Conservation (phyloP, 2,329 filamentous ascomycete genomes). For the Sclerotinia nivalis region DNA sequence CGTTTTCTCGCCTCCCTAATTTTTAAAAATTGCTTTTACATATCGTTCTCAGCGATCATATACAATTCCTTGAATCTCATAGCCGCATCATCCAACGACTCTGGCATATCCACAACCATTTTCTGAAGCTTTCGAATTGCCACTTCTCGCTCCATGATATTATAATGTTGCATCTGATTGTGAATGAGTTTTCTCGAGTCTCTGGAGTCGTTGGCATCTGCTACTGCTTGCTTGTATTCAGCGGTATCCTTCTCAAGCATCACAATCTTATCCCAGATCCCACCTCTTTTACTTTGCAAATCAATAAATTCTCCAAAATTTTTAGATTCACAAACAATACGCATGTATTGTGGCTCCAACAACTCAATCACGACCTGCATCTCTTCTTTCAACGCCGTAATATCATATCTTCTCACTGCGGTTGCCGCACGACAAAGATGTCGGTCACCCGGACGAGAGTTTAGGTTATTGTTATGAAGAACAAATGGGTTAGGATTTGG, state of each 20-base stretch:
- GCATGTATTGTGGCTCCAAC: constrained; percentile 22
- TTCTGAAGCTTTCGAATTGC: not conserved
- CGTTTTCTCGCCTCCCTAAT: constrained; percentile 12
- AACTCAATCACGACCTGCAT: not conserved
- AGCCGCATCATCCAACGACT: not conserved
- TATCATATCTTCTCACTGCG: constrained; percentile 2
- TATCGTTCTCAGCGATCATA: not conserved
- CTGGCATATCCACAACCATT: not conserved
- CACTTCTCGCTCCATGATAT: not conserved
- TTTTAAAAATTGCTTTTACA: constrained; percentile 15
- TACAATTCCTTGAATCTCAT: constrained; percentile 1
- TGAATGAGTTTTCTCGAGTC: not conserved
- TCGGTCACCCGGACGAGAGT: not conserved
- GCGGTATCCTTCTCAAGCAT: not conserved
- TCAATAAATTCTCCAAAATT: constrained; percentile 5
- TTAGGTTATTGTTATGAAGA: not conserved
- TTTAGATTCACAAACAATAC: not conserved
- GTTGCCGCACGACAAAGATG: not conserved
- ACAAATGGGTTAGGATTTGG: not conserved
- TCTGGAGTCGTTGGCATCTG: too few species aligned
- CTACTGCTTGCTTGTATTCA: not conserved
- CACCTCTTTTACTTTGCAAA: not conserved
- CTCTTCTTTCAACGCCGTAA: not conserved
- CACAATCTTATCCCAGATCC: not conserved
- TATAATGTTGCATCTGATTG: not conserved